A percentile compares a stretch with the other conserved stretches of the same genome.
Conservation (phyloP, 177 flowering plant genomes). For the Tripterygium wilfordii region DNA sequence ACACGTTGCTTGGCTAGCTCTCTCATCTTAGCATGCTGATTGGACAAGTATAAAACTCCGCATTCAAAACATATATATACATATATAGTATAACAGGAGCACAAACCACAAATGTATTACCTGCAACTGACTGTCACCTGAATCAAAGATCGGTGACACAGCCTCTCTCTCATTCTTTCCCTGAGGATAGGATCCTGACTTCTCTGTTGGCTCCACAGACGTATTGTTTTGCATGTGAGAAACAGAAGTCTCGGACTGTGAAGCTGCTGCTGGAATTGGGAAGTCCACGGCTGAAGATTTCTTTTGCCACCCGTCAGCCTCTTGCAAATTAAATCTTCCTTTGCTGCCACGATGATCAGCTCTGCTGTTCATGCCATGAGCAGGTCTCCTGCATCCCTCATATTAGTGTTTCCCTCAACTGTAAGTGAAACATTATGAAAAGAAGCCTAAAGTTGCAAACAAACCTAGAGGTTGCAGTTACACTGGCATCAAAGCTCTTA, state of each 20-base stretch:
- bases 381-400: slow-evolving; percentile 34
- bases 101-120: slow-evolving; percentile 20
- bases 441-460: slow-evolving; percentile 15
- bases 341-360: slow-evolving; percentile 49
- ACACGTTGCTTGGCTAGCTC: slow-evolving; percentile 81
- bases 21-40: slow-evolving; percentile 79
- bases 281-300: slow-evolving; percentile 28
- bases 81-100: neutral
- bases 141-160: slow-evolving; percentile 24
- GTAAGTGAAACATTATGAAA: slow-evolving; percentile 7
- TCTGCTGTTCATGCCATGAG: slow-evolving; percentile 43
- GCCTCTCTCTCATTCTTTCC: slow-evolving; percentile 39
- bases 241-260: slow-evolving; percentile 24
- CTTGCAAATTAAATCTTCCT: slow-evolving; percentile 40
- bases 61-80: neutral
- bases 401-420: slow-evolving; percentile 16
- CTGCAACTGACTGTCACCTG: slow-evolving; percentile 53
- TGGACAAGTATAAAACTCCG: slow-evolving; percentile 2
- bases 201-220: slow-evolving; percentile 22
- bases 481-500: slow-evolving; percentile 24
- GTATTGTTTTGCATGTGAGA: slow-evolving; percentile 20
- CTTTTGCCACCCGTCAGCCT: slow-evolving; percentile 58
- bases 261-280: slow-evolving; percentile 11
- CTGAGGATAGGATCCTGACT: slow-evolving; percentile 16
- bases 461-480: slow-evolving; percentile 25